Base-by-base conservation (phyloP, 192 early-diverging fungal species). In the Phlyctochytrium arcticum region DNA sequence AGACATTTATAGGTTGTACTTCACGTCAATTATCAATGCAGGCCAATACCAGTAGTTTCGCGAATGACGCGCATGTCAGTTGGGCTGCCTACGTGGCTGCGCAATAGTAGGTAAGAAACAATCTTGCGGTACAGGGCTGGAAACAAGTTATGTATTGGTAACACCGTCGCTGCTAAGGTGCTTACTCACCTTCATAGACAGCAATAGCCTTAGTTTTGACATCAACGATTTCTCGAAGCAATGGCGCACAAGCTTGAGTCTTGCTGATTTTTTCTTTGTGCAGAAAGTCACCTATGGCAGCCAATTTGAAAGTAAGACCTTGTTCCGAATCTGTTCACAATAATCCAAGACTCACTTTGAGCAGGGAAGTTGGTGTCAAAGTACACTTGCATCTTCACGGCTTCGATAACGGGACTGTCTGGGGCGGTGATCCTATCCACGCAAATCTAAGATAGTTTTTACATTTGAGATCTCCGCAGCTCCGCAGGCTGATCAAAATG, bases 341-440 rank as follows among this genome's bases (percentile, higher is more conserved):
- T n/a, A 19, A 53, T 29, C n/a, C 57, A 62, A 39, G 46, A 44
- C 34, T 21, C 33, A 83, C 84, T 75, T 69, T 85, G 84, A 1
- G 78, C 71, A 19, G 84, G 75, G 64, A 85, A 85, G 60, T 75
- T 78, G 6, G 80, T 76, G 65, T 85, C 84, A 65, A 85, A 85
- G 68, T 85, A 85, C 5, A 85, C 84, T 55, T 85, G 84, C 75
- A 80, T 79, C 42, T 77, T 77, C 37, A 85, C 74, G 5, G 81
- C 81, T 46, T 81, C 79, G 54, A 67, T 73, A 3, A 72, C 62
- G 0, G 78, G 69, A n/a, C 53, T 36, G 56, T 78, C 71, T 7
- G 36, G 54, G 15, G 48, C 32, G 3, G 76, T 79, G 17, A 85
- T 79, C 32, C 67, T 44, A 15, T 79, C 73, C 27, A 83, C 79